Percentiles rank a stretch among this genome's conserved stretches.
Evolutionary conservation across 1,139 yeast genomes (phyloP).

Genomic region (Blastobotrys buckinghamii): DNA sequence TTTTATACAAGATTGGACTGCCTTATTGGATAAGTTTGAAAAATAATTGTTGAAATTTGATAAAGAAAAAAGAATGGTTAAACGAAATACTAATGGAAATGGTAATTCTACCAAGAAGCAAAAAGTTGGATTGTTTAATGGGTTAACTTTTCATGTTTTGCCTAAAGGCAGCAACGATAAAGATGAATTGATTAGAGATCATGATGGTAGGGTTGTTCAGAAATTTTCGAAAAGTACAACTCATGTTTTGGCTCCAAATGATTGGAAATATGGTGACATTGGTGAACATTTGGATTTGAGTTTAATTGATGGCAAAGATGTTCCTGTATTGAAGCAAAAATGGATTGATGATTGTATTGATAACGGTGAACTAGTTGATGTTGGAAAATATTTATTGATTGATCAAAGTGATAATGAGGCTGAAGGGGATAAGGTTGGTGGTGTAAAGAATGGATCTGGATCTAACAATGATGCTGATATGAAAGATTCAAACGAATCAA

Average conservation of each 20-base stretch:
- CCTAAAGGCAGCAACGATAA: not conserved
- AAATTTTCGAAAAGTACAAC: constrained; percentile 19
- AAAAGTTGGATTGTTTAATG: not conserved
- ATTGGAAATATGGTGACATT: constrained; percentile 13
- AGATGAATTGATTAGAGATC: not conserved
- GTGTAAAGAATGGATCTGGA: too few relatives aligned
- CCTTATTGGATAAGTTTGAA: not conserved
- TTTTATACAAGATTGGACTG: constrained; percentile 13
- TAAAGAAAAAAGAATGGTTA: too few relatives aligned
- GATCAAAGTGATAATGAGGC: too few relatives aligned
- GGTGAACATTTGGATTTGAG: constrained; percentile 8
- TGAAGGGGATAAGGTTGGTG: too few relatives aligned
- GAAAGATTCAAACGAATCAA: too few relatives aligned
- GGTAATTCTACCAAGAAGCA: not conserved
- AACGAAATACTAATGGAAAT: constrained; percentile 1
- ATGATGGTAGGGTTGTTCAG: not conserved
- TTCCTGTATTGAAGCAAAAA: constrained; percentile 26
- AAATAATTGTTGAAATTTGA: too few relatives aligned
- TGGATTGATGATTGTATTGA: constrained; percentile 40
- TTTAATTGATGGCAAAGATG: constrained; percentile 3
- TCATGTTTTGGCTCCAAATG: constrained; percentile 31
- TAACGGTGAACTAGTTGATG: constrained; percentile 21
- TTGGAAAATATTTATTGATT: not conserved
- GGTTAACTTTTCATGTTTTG: not conserved
- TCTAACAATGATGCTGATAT: too few relatives aligned